Evolutionary conservation across 768 basidiomycete genomes (phyloP).

Genomic region (Leccinum subtestaceum): DNA sequence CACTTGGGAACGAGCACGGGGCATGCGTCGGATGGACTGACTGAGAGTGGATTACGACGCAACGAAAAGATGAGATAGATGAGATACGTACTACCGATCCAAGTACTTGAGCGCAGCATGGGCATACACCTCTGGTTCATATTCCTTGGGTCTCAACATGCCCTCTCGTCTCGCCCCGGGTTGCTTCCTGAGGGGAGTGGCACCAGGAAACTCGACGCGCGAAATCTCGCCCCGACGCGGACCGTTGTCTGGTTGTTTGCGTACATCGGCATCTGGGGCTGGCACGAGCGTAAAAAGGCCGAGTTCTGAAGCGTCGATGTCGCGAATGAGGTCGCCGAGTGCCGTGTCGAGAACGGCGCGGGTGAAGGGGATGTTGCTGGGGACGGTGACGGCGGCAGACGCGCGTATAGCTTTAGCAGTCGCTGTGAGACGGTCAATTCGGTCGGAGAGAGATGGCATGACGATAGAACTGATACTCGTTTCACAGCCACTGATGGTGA

Average conservation of each 20-base stretch:
- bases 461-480: neutral
- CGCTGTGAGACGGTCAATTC: constrained; percentile 61
- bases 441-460: constrained; percentile 61
- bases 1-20: constrained; percentile 43
- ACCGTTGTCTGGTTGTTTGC: constrained; percentile 27
- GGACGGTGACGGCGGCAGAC: constrained; percentile 37
- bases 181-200: constrained; percentile 63
- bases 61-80: neutral
- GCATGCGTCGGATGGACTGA: constrained; percentile 48
- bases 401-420: constrained; percentile 51
- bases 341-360: constrained; percentile 58
- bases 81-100: constrained; percentile 64
- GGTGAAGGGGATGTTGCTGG: constrained; percentile 46
- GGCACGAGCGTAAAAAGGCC: constrained; percentile 67
- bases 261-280: constrained; percentile 31
- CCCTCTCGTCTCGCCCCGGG: constrained; percentile 37
- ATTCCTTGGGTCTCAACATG: constrained; percentile 36
- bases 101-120: constrained; percentile 74
- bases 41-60: constrained; percentile 36
- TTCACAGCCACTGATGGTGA: constrained; percentile 21
- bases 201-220: constrained; percentile 64
- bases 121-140: constrained; percentile 74
- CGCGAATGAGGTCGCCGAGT: constrained; percentile 77
- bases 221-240: constrained; percentile 44
- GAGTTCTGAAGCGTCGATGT: constrained; percentile 73